Conservation (phyloP, 2,329 filamentous ascomycete species). For the Akanthomyces uredinophilus region DNA sequence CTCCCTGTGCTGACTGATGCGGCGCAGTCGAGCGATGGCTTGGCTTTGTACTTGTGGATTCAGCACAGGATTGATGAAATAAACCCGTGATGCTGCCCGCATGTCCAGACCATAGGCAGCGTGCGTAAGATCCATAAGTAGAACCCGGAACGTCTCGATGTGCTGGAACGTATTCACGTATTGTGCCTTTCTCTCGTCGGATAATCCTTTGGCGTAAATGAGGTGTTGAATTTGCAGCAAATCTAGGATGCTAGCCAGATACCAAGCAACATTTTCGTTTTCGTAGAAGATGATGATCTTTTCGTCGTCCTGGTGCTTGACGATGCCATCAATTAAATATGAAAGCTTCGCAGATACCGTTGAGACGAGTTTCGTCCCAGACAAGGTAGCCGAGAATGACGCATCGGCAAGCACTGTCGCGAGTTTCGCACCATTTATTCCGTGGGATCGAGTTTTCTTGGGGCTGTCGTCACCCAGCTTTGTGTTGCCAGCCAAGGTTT, state of each 20-base stretch:
- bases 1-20: constrained; percentile 74
- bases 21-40: constrained; percentile 82
- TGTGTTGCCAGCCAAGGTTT: constrained; percentile 38
- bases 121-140: constrained; percentile 87
- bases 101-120: constrained; percentile 87
- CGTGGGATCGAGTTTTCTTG: constrained; percentile 29
- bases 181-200: constrained; percentile 57
- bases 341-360: constrained; percentile 84
- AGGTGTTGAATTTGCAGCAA: constrained; percentile 58
- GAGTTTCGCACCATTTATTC: constrained; percentile 22
- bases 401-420: constrained; percentile 21
- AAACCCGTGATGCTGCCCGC: constrained; percentile 74
- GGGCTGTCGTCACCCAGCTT: constrained; percentile 35
- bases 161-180: constrained; percentile 78
- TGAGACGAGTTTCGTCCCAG: constrained; percentile 60
- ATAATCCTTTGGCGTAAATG: constrained; percentile 62
- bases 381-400: constrained; percentile 42
- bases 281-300: constrained; percentile 95
- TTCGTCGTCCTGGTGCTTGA: constrained; percentile 62
- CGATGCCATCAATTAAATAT: constrained; percentile 72
- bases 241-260: constrained; percentile 78
- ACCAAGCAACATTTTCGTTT: constrained; percentile 79
- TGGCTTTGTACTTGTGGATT: constrained; percentile 83
- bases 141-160: constrained; percentile 62
- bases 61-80: constrained; percentile 84